Evolutionary conservation across 2,329 filamentous ascomycete species (phyloP).

Genomic region (Penicillium sp.): DNA sequence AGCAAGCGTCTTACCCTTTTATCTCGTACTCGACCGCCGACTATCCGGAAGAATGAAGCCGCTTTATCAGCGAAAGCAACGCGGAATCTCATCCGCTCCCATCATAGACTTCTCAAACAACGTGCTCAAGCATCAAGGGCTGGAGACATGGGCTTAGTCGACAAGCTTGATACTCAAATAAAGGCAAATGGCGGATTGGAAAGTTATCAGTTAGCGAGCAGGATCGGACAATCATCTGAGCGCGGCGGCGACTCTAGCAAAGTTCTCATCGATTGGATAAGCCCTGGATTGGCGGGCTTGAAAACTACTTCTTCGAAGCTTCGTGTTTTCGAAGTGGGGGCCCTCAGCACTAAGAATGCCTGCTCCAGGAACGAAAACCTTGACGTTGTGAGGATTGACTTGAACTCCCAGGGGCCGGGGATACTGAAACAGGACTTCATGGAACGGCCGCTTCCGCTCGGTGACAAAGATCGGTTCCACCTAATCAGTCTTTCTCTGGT

Average conservation of each 20-base stretch:
- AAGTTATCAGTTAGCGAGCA: slow-evolving; percentile 66
- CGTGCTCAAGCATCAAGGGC: slow-evolving; percentile 57
- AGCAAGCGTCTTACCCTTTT: slow-evolving; percentile 44
- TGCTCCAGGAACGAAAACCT: slow-evolving; percentile 76
- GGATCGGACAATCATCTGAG: slow-evolving; percentile 63
- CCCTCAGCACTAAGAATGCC: slow-evolving; percentile 81
- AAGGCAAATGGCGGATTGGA: slow-evolving; percentile 62
- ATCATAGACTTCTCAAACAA: slow-evolving; percentile 65
- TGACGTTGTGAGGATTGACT: slow-evolving; percentile 80
- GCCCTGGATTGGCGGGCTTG: slow-evolving; percentile 32
- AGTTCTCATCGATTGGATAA: slow-evolving; percentile 64
- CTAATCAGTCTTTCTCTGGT: slow-evolving; percentile 91
- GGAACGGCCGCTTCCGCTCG: slow-evolving; percentile 73
- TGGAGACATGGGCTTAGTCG: slow-evolving; percentile 46
- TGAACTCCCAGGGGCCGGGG: slow-evolving; percentile 78
- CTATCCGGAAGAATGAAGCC: slow-evolving; percentile 39
- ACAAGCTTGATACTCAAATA: slow-evolving; percentile 55
- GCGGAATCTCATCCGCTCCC: slow-evolving; percentile 62
- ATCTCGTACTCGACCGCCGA: slow-evolving; percentile 53
- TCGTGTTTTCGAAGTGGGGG: slow-evolving; percentile 85
- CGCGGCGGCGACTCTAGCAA: slow-evolving; percentile 69
- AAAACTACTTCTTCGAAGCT: slow-evolving; percentile 44
- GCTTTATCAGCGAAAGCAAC: slow-evolving; percentile 62
- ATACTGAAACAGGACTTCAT: slow-evolving; percentile 95
- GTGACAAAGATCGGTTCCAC: slow-evolving; percentile 72